These are phyloP conservation scores for Elaeis oleifera DNA, from an alignment of 202 grass and related monocot species.

Conservation along the genomic window DNA sequence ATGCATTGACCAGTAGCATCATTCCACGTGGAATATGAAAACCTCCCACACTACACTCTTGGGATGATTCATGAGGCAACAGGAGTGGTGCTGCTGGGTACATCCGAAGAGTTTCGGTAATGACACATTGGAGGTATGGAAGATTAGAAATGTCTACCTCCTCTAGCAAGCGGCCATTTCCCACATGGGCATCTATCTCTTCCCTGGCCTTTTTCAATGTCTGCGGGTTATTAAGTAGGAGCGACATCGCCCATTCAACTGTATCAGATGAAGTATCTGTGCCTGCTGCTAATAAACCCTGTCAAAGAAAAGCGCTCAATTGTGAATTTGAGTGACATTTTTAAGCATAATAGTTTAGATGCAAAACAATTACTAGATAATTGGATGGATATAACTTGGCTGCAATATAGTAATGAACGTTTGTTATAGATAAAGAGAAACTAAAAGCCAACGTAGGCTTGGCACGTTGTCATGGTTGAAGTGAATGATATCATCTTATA, in stretches of 20 bases:
- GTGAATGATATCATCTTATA: too few relatives aligned
- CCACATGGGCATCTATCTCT: conserved; percentile 38
- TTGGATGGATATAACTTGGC: too few relatives aligned
- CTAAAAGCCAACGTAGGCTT: too few relatives aligned
- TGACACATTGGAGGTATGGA: conserved; percentile 36
- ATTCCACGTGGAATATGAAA: conserved; percentile 34
- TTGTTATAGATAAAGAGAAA: too few relatives aligned
- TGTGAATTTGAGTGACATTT: background rate
- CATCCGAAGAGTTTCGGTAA: conserved; percentile 52
- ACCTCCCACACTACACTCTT: conserved; percentile 34
- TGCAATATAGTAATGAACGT: too few relatives aligned
- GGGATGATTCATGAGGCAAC: conserved; percentile 38
- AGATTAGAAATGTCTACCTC: conserved; percentile 38
- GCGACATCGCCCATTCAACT: conserved; percentile 55
- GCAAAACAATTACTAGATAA: too few relatives aligned
- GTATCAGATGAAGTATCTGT: conserved; percentile 46
- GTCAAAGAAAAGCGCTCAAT: background rate
- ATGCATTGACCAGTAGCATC: conserved; percentile 43
- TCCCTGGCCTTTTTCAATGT: conserved; percentile 32
- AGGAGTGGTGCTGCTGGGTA: conserved; percentile 39
- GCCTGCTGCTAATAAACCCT: conserved; percentile 49
- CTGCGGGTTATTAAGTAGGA: conserved; percentile 39
- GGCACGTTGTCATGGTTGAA: too few relatives aligned
- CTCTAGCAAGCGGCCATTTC: conserved; percentile 24
- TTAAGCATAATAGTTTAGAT: too few relatives aligned